phyloP scores from a whole-genome alignment of 345 rosid genomes.

The Isatis tinctoria region DNA sequence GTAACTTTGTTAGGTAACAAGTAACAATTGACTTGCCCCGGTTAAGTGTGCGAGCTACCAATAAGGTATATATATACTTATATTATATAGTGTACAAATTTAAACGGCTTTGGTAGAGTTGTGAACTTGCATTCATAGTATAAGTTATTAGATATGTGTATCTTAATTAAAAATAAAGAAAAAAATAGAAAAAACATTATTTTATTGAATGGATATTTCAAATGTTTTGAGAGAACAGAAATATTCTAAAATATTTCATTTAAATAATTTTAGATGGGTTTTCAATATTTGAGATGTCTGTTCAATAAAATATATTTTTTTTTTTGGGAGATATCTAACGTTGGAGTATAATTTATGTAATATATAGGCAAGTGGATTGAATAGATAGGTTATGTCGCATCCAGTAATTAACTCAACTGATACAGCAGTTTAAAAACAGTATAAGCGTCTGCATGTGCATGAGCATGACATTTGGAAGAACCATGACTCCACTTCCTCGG shows the following conservation, averaged over 20 bases:
- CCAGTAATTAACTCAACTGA: background rate
- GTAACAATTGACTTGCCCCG: background rate
- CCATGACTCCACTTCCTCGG: constrained; percentile 16
- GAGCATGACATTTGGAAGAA: constrained; percentile 23
- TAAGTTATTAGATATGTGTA: no score
- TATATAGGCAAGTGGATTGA: background rate
- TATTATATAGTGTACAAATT: background rate
- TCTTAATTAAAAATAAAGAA: no score
- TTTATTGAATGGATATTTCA: no score
- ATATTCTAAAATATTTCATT: no score
- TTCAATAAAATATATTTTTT: no score
- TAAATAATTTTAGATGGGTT: no score
- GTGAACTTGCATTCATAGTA: background rate
- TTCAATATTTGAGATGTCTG: no score
- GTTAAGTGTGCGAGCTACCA: background rate
- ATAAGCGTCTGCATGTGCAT: constrained; percentile 20
- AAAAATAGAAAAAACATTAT: no score
- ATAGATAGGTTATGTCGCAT: constrained; percentile 4
- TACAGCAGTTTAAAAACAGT: background rate
- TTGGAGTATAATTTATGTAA: background rate
- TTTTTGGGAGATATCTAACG: no score
- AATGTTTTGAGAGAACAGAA: no score
- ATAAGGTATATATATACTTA: background rate
- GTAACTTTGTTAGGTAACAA: background rate
- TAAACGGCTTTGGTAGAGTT: background rate